These are phyloP conservation scores for Calocybe gambosa DNA, from an alignment of 1,284 basidiomycete species.

Conservation along the genomic window DNA sequence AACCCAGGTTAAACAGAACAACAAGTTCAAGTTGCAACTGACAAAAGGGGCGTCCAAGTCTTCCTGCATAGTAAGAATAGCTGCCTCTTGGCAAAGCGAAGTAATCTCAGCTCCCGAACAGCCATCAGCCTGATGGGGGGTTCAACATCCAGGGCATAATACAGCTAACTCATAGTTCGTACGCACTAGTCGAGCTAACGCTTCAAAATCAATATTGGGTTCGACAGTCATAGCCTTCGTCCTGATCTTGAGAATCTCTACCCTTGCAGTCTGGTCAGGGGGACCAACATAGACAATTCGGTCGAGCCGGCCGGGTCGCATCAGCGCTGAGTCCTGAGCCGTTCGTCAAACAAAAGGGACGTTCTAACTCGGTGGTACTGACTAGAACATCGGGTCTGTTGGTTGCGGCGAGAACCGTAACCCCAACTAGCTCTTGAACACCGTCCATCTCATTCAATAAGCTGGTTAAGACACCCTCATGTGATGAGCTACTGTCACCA, in stretches of 20 bases:
- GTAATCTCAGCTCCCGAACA: slow-evolving; percentile 96
- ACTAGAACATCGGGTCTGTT: slow-evolving; percentile 94
- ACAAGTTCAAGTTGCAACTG: slow-evolving; percentile 29
- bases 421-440: slow-evolving; percentile 87
- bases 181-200: slow-evolving; percentile 71
- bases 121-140: slow-evolving; percentile 72
- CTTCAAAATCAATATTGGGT: slow-evolving; percentile 58
- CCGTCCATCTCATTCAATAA: slow-evolving; percentile 99
- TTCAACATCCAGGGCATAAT: background rate
- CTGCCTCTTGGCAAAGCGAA: slow-evolving; percentile 94
- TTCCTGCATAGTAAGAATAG: slow-evolving; percentile 83
- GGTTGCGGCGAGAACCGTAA: slow-evolving; percentile 93
- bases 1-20: too few relatives aligned
- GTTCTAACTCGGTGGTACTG: slow-evolving; percentile 22
- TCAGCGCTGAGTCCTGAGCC: slow-evolving; percentile 82
- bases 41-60: slow-evolving; percentile 77
- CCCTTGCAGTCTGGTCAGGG: slow-evolving; percentile 73
- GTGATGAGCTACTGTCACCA: slow-evolving; percentile 45
- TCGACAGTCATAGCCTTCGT: slow-evolving; percentile 79
- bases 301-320: slow-evolving; percentile 95
- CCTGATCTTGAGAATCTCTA: slow-evolving; percentile 81
- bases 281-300: slow-evolving; percentile 93
- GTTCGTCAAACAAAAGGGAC: slow-evolving; percentile 6
- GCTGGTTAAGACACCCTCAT: slow-evolving; percentile 89
- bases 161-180: background rate